Percentiles rank a stretch among this genome's conserved stretches.
Evolutionary conservation across 306 rosid species (phyloP).

Genomic region (Begonia masoniana): DNA sequence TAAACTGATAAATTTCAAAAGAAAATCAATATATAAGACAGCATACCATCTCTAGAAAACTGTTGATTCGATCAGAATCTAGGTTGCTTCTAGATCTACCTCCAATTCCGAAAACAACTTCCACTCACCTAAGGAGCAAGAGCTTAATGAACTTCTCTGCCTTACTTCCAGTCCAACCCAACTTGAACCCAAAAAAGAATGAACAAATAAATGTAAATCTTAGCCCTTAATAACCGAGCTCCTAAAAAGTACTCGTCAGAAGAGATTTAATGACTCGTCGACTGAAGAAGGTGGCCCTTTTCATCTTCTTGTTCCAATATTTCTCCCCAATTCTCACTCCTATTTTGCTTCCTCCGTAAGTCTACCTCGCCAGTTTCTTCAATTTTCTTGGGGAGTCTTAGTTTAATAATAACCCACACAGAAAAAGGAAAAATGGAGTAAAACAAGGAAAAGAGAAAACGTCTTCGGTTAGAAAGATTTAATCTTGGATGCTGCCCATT

Average conservation of each 20-base stretch:
- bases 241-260: constrained; percentile 14
- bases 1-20: constrained; percentile 11
- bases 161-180: constrained; percentile 5
- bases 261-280: constrained; percentile 24
- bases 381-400: constrained; percentile 9
- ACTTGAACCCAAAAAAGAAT: constrained; percentile 8
- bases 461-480: no score
- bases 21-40: background rate
- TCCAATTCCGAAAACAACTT: constrained; percentile 15
- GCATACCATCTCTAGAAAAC: constrained; percentile 47
- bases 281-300: constrained; percentile 18
- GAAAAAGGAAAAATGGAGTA: background rate
- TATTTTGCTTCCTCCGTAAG: constrained; percentile 9
- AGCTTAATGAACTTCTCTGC: constrained; percentile 21
- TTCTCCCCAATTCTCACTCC: background rate
- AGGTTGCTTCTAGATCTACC: constrained; percentile 51
- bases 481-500: no score
- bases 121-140: constrained; percentile 22
- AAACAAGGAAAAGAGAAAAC: no score
- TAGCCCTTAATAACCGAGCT: constrained; percentile 32
- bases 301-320: background rate
- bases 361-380: constrained; percentile 9
- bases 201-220: constrained; percentile 13
- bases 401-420: background rate
- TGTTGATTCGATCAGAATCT: constrained; percentile 53